Evolutionary conservation across 2,329 filamentous ascomycete species (phyloP), one percentile per base, ranked within the genome.

Genomic region (Lachnellula willkommii): DNA sequence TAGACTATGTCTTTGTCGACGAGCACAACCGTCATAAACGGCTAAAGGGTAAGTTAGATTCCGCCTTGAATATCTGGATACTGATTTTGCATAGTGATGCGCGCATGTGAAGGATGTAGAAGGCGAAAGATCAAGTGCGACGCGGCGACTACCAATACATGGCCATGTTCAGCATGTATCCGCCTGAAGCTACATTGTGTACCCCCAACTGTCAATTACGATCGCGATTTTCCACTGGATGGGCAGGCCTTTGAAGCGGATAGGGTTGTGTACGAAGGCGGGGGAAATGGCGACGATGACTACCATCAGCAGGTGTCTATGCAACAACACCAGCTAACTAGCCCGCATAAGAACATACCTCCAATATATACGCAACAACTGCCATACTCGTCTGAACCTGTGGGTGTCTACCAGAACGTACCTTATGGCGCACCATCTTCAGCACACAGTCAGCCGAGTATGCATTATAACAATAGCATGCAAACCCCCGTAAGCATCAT

Each of bases 1-100:
- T 69, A 95, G 92, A 96, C 72, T 97, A 96, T 88, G 94, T 97
- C 67, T 97, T 97, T 70, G 94, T 97, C 56, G 93, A 97, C 73
- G 93, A 97, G 73, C 94, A 97, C 74, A 97, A 97, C 76, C 88
- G 94, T 62, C 94, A 97, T 74, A 97, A 97, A 75, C 84, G 93
- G 66, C 77, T 97, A 61, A 97, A 97, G 80, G 90, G 90, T 94
- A 82, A 65, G 62, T 43, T 36, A 36, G 40, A n/a, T 49, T 45
- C 36, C 50, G 28, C 3, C 5, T 24, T 28, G 22, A 45, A 26
- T 11, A 45, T 37, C n/a, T 43, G 35, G 20, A 47, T 58, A 49
- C 63, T 69, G 50, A 69, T 51, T n/a, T 12, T 28, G 8, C 37
- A n/a, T 60, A 95, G 93, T 96, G 52, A 96, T 96, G 91, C 87